Conservation (phyloP, 2,329 filamentous ascomycete genomes). For the Scortechinia acanthostroma region DNA sequence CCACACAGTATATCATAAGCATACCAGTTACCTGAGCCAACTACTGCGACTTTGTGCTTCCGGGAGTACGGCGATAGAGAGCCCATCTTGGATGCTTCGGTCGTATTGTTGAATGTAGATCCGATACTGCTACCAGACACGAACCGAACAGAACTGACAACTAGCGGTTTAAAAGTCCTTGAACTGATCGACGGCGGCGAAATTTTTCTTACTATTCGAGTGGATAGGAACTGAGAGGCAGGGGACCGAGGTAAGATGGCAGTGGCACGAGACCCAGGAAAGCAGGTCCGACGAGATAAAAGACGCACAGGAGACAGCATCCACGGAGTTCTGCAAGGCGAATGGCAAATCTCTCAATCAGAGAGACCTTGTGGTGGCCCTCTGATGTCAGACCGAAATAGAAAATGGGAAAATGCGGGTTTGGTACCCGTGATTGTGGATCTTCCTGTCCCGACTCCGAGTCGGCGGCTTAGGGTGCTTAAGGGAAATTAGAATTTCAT, state of each 20-base stretch:
- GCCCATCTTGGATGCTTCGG: too few relatives aligned
- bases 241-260: not conserved
- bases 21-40: slow-evolving; percentile 94
- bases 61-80: slow-evolving; percentile 40
- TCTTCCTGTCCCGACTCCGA: too few relatives aligned
- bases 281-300: not conserved
- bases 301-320: not conserved
- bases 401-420: too few relatives aligned
- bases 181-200: not conserved
- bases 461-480: too few relatives aligned
- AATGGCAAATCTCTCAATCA: too few relatives aligned
- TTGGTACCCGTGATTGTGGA: not conserved
- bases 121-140: too few relatives aligned
- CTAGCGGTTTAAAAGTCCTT: not conserved
- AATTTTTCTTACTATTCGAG: too few relatives aligned
- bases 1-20: slow-evolving; percentile 1
- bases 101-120: too few relatives aligned
- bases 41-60: slow-evolving; percentile 86
- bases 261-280: not conserved
- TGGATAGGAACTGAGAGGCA: not conserved
- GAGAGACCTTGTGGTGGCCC: too few relatives aligned
- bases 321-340: not conserved
- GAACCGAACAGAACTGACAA: not conserved
- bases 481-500: too few relatives aligned
- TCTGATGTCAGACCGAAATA: too few relatives aligned